Base-by-base conservation (phyloP, 1,284 basidiomycete species). In the Trametes sp. region DNA sequence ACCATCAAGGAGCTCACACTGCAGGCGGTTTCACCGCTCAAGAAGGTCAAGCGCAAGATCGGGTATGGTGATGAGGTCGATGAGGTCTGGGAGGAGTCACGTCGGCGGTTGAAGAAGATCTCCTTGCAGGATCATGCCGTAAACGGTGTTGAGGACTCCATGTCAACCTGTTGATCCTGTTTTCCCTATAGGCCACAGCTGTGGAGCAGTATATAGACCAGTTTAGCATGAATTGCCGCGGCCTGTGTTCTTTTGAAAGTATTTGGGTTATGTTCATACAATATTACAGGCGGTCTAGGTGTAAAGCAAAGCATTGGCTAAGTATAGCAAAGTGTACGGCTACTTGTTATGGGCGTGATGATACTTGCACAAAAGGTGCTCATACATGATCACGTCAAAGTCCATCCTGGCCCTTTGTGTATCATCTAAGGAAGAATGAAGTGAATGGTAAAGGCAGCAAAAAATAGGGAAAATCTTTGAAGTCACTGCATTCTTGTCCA, bases 41-140 rank as follows among this genome's bases (percentile, higher is more conserved):
- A 48, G 45, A 48, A 48, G 48, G 29, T 49, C 28, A 49, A 49
- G 48, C 48, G 28, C 28, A 49, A 49, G 14, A 16, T 49, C 14
- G 28, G 48, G 11, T 49, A 49, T 31, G 48, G 16, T 14, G 28
- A 49, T 16, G 28, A 49, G 28, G 48, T 16, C 14, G 13, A 31
- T 4, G n/a, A 5, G 2, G 16, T 14, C 14, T 19, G 5, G n/a
- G 48, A 31, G 28, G 48, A 49, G 28, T 29, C 48, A 19, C 16
- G 19, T 29, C 28, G 28, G 29, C 48, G 16, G 16, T 13, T 49
- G 28, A 49, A 49, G 48, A 29, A 28, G 19, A 14, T 49, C 28
- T 31, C 48, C 3, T 26, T 31, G 48, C 11, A 4, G 19, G 48
- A 49, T 28, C 28, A 21, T 28, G 48, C 28, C 19, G 26, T 31